These are phyloP conservation scores for Mychonastes homosphaera DNA, from an alignment of 139 green algal species.

Conservation along the genomic window DNA sequence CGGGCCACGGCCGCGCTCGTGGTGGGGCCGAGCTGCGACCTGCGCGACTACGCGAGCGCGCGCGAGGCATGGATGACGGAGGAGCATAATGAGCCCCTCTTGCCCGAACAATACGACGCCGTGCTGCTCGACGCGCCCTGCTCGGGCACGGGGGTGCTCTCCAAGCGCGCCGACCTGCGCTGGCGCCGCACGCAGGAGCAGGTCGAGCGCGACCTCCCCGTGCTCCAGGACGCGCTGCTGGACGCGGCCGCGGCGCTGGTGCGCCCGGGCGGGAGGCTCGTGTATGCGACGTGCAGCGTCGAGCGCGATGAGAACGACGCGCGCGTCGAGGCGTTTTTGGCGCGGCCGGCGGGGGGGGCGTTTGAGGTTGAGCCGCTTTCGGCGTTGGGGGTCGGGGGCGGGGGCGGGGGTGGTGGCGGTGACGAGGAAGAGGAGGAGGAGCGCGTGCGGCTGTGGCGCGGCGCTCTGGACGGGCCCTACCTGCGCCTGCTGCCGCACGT, in stretches of 20 bases:
- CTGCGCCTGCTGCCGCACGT: conserved; percentile 64
- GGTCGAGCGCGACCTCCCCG: conserved; percentile 40
- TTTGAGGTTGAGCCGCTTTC: conserved; percentile 3
- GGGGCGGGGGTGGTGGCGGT: conserved; percentile 3
- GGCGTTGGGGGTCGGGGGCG: neutral
- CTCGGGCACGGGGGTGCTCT: conserved; percentile 70
- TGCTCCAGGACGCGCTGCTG: conserved; percentile 54
- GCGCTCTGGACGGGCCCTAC: neutral
- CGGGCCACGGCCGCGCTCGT: too few species aligned
- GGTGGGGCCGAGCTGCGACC: too few species aligned
- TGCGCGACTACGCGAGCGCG: conserved; percentile 17
- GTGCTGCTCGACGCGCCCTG: conserved; percentile 88
- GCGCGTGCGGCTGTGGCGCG: neutral
- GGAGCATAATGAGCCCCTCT: neutral
- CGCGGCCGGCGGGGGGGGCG: neutral
- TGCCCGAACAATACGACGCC: conserved; percentile 40
- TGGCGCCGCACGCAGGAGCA: conserved; percentile 58
- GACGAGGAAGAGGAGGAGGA: conserved; percentile 27
- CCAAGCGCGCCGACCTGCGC: conserved; percentile 77
- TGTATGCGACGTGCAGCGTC: conserved; percentile 80
- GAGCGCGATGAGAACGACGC: conserved; percentile 55
- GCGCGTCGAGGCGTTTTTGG: conserved; percentile 21
- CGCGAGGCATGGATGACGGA: neutral
- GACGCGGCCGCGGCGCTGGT: conserved; percentile 55
- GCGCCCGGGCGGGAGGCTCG: conserved; percentile 64